Percentiles rank a stretch among this genome's conserved stretches.
Conservation (phyloP, 768 basidiomycete species). For the Crucibulum laeve region DNA sequence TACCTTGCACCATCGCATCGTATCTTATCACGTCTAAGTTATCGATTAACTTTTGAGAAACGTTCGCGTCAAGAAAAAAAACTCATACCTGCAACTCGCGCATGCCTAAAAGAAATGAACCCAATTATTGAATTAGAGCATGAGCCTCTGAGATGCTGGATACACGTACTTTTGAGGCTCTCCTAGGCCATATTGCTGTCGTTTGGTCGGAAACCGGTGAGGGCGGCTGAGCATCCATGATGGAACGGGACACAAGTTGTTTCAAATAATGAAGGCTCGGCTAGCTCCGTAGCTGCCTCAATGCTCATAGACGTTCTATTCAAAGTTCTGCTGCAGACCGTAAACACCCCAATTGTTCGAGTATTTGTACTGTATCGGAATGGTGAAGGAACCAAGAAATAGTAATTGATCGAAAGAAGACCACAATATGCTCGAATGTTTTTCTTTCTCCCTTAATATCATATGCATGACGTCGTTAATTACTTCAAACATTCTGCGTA, state of each 20-base stretch:
- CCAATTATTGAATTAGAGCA: conserved; percentile 8
- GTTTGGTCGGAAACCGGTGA: conserved; percentile 50
- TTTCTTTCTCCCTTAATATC: no score
- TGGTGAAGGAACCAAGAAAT: no score
- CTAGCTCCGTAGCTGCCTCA: conserved; percentile 21
- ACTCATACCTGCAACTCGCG: conserved; percentile 50
- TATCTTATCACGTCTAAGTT: conserved; percentile 53
- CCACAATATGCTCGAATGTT: no score
- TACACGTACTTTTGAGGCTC: conserved; percentile 43
- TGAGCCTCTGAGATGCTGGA: not conserved
- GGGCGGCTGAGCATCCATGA: conserved; percentile 33
- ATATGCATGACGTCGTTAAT: no score
- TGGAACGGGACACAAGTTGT: conserved; percentile 26
- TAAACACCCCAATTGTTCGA: no score
- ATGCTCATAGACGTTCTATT: no score
- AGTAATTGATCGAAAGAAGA: no score
- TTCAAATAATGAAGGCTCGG: conserved; percentile 25
- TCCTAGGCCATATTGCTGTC: conserved; percentile 44
- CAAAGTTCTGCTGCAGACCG: no score
- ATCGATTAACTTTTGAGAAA: conserved; percentile 9
- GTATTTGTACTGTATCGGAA: no score
- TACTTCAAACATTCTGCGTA: no score
- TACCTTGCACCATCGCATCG: conserved; percentile 55
- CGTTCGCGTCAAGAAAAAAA: conserved; percentile 8
- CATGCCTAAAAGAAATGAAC: conserved; percentile 42